Base-by-base conservation (phyloP, 352 stramenopile genomes). In the Globisporangium canariense region DNA sequence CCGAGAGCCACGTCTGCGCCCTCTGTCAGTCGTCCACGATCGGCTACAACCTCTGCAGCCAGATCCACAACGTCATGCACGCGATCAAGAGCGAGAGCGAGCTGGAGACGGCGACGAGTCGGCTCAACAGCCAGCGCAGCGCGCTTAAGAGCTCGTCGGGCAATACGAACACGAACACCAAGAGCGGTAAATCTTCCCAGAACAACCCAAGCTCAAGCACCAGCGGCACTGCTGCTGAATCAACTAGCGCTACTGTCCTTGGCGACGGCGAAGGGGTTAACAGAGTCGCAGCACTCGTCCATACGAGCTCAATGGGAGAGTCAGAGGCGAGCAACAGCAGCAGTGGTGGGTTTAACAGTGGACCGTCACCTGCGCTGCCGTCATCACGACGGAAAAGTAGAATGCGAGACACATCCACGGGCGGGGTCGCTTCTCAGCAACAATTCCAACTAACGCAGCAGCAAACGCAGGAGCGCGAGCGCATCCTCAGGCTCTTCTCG, bases 21-120 rank as follows among this genome's bases (percentile, higher is more conserved):
- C 65, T 91, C 14, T 91, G 82, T 28, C 75, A 78, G 51, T 88
- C 82, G 7, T 76, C 79, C 0, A 88, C 73, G 20, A 78, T 87
- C 20, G 71, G 78, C 22, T 86, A 88, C 70, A 86, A 89, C 54
- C 58, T 91, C 5, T 91, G 82, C 68, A 77, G 67, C 38, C 78
- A 91, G 65, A 81, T 83, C 57, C 77, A 77, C 16, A 53, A 73
- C 10, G 82, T 91, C 3, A 83, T 89, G 54, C 57, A 69, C 22
- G 62, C 58, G 30, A 59, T 91, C 18, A 68, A 80, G n/a, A 69
- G 60, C 2, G 80, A 91, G 53, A 66, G 53, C 56, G 64, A 74
- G 41, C 25, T 58, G 6, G 61, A 63, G 41, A n/a, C 36, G 32
- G 32, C 32, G 16, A 67, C 18, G 13, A 38, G 25, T 8, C 59